Evolutionary conservation across 2,329 filamentous ascomycete genomes (phyloP).

Genomic region (Fusarium falciforme): DNA sequence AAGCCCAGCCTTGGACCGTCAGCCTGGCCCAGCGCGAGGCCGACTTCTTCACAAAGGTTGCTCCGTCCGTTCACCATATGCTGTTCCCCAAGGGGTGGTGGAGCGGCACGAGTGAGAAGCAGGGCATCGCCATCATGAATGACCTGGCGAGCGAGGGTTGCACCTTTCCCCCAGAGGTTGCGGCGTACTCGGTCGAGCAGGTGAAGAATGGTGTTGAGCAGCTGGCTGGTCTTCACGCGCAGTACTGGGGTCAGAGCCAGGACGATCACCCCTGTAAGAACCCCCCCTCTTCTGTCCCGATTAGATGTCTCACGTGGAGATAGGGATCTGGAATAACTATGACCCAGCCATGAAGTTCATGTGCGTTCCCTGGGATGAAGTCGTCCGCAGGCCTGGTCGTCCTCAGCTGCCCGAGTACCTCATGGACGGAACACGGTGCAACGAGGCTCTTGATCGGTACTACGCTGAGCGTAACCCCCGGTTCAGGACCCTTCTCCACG

Average conservation of each 20-base stretch:
- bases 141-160: slow-evolving; percentile 48
- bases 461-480: slow-evolving; percentile 51
- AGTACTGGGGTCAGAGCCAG: slow-evolving; percentile 47
- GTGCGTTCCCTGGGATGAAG: slow-evolving; percentile 42
- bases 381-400: slow-evolving; percentile 45
- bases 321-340: slow-evolving; percentile 51
- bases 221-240: slow-evolving; percentile 54
- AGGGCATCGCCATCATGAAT: slow-evolving; percentile 54
- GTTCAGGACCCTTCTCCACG: slow-evolving; percentile 56
- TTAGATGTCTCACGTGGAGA: not conserved
- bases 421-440: slow-evolving; percentile 49
- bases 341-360: slow-evolving; percentile 52
- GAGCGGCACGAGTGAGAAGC: slow-evolving; percentile 48
- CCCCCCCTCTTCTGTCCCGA: accelerated
- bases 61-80: slow-evolving; percentile 46
- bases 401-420: slow-evolving; percentile 52
- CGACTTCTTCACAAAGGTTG: slow-evolving; percentile 51
- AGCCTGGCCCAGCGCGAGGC: slow-evolving; percentile 50
- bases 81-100: slow-evolving; percentile 52
- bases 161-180: slow-evolving; percentile 49
- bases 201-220: slow-evolving; percentile 52
- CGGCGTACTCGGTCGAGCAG: slow-evolving; percentile 45
- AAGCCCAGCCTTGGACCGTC: slow-evolving; percentile 39
- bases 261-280: slow-evolving; percentile 45
- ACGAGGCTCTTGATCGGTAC: slow-evolving; percentile 51